Evolutionary conservation across 345 rosid species (phyloP).

Genomic region (Hibiscus syriacus): DNA sequence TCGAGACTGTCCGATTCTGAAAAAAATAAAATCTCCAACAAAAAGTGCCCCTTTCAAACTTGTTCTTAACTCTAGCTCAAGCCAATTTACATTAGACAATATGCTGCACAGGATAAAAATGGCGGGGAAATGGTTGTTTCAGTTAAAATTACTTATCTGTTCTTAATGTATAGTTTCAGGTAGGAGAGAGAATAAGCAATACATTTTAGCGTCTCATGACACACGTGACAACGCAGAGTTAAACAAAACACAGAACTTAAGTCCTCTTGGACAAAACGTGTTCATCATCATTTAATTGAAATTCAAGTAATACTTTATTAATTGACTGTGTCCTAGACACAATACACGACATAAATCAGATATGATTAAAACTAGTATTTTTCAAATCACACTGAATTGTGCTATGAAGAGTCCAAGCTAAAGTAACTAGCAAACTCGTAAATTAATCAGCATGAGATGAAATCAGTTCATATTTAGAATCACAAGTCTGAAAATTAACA

Average conservation of each 20-base stretch:
- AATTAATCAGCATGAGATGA: background rate
- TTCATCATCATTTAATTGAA: background rate
- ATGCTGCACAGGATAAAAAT: background rate
- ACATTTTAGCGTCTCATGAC: background rate
- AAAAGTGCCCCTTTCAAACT: background rate
- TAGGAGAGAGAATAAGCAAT: background rate
- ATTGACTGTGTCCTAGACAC: background rate
- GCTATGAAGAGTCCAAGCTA: background rate
- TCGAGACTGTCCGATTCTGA: background rate
- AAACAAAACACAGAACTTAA: background rate
- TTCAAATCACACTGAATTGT: conserved; percentile 4
- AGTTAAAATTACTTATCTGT: background rate
- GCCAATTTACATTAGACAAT: background rate
- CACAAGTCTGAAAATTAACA: background rate
- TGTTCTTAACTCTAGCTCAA: background rate
- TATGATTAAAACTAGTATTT: background rate
- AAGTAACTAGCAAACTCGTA: background rate
- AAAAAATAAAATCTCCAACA: background rate
- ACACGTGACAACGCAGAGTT: background rate
- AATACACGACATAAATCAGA: background rate
- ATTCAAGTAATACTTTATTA: background rate
- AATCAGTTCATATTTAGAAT: background rate
- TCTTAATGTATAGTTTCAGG: background rate
- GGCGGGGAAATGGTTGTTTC: background rate
- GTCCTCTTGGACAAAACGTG: background rate